phyloP scores from a whole-genome alignment of 768 basidiomycete genomes.

The Boletus tomentosulus region DNA sequence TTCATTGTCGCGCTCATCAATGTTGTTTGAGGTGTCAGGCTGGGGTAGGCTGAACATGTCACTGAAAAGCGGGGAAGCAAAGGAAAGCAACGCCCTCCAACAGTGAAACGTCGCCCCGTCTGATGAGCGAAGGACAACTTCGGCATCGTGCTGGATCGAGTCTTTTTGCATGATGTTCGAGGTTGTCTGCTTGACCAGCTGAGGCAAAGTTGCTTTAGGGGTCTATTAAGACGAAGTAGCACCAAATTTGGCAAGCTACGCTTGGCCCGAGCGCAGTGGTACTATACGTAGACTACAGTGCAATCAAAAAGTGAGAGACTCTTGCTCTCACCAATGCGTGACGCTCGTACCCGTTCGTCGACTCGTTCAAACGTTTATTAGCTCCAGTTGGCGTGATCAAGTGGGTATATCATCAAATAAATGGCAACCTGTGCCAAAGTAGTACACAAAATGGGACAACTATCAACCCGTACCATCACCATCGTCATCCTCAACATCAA shows the following conservation, averaged over 20 bases:
- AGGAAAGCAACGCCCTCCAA: constrained; percentile 7
- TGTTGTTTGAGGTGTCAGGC: not conserved
- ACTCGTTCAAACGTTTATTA: too few species aligned
- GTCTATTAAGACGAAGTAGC: not conserved
- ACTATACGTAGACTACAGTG: too few species aligned
- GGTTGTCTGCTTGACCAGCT: not conserved
- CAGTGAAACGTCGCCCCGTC: constrained; percentile 1
- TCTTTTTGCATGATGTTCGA: constrained; percentile 8
- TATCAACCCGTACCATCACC: constrained; percentile 4
- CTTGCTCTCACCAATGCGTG: too few species aligned
- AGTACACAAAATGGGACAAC: not conserved
- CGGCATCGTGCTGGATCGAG: constrained; percentile 1
- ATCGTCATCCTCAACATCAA: constrained; percentile 16
- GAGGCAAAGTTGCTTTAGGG: not conserved
- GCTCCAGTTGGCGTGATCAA: too few species aligned
- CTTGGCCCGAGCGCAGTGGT: too few species aligned
- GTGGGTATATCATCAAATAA: not conserved
- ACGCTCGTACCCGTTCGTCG: too few species aligned
- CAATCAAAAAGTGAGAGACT: too few species aligned
- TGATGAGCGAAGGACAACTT: constrained; percentile 15
- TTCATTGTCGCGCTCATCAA: not conserved
- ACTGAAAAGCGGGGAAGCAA: constrained; percentile 12
- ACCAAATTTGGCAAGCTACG: not conserved
- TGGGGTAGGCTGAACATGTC: constrained; percentile 15
- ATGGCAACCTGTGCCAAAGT: not conserved